Base-by-base conservation (phyloP, 1,284 basidiomycete species). In the Malassezia cuniculi region DNA sequence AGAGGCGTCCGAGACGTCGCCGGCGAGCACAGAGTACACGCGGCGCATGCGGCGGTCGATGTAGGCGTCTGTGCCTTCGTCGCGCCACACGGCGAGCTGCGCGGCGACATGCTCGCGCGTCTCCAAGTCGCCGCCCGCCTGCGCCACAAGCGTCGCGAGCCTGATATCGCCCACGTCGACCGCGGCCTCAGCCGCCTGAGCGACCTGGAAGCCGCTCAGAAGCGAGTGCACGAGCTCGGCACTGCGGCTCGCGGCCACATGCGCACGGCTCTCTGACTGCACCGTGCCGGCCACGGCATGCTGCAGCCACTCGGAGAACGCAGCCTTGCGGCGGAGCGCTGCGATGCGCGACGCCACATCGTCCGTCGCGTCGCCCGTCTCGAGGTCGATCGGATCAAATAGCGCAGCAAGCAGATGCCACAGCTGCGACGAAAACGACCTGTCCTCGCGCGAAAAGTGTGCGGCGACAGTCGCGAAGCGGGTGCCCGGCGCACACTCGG, bases 341-440 rank as follows among this genome's bases (percentile, higher is more conserved):
- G 69, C 68, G 22, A 84, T 71, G 10, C 78, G 75, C 48, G 78
- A 74, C 15, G 74, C 71, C 22, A 80, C 71, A 0, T 74, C 70
- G 0, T 78, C 72, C 3, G 68, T 62, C 20, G 76, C 73, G 2
- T 74, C 70, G 11, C 14, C 17, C 7, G 75, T 75, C 28, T 78
- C 73, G 22, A 90, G 72, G 20, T 77, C 74, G 39, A 76, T 69
- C 51, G 76, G 74, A 69, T 97, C 93, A 60, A 95, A 97, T 0
- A 97, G 73, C 0, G 85, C 85, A n/a, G 77, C 76, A 5, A 85
- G 86, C 0, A 97, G 76, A 17, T 81, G 78, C 73, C 89, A 95
- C 18, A 94, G 66, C 10, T 75, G 76, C 1, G 85, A 52, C 35
- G 57, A 59, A 22, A 59, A 57, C 0, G 81, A 78, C 12, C 74